Base-by-base conservation (phyloP, 2,329 filamentous ascomycete species). In the Sclerotiophoma versabilis region DNA sequence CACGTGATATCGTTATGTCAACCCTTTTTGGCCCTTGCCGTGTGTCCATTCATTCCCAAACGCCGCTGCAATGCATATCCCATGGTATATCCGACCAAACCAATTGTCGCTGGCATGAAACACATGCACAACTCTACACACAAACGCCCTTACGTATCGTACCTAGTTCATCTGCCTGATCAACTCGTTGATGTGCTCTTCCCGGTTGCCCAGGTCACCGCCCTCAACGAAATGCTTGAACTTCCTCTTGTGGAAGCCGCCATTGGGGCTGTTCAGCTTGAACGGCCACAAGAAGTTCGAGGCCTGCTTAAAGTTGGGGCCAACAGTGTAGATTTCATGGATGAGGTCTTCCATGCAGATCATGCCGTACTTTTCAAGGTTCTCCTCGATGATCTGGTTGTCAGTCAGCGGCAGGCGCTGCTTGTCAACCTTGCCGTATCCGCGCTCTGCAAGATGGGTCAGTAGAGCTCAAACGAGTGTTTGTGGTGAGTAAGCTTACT, bases 221-320 rank as follows among this genome's bases (percentile, higher is more conserved):
- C 93, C 95, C 86, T 97, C 91, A 64, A 98, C 91, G 84, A 91
- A 98, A 85, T 98, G 93, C 86, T 92, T 95, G 88, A 98, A 98
- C 86, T 98, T 99, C 83, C 95, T 87, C 74, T 90, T 81, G 72
- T 90, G 89, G 92, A 98, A 99, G 66, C 95, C 93, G 79, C 95
- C 95, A 72, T 83, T 98, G 77, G 95, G 95, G 88, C 96, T 97
- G 87, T 87, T 92, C 70, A 99, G 90, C 90, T 99, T 98, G 89
- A 99, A 99, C 77, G 95, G 95, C 95, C 95, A 99, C 70, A 98
- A 84, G 88, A 98, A 98, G 90, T 98, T 99, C 84, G 89, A 87
- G 75, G 91, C 92, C 85, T 97, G 93, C 89, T 97, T 98, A 90
- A 81, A 81, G 89, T 98, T 98, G 84, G 93, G 93, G 78, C 95